A percentile compares a stretch with the other conserved stretches of the same genome.
Evolutionary conservation across 257 asterid genomes (phyloP).

Genomic region (Solanum verrucosum): DNA sequence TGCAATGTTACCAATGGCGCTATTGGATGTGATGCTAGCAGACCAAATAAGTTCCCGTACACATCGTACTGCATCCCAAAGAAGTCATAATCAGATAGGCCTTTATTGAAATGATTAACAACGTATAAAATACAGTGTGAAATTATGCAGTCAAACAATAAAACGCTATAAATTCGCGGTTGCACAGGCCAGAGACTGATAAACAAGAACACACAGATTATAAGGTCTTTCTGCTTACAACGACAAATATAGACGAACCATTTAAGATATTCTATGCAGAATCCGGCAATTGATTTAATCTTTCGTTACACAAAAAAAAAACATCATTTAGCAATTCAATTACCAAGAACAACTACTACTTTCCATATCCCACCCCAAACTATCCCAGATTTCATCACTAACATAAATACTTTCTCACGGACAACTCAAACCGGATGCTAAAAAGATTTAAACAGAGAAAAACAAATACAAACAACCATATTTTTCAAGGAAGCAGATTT

Average conservation of each 20-base stretch:
- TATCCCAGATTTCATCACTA: background rate
- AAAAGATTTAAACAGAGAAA: background rate
- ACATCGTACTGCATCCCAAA: conserved; percentile 47
- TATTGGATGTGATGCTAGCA: conserved; percentile 67
- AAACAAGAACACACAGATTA: background rate
- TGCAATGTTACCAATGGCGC: conserved; percentile 73
- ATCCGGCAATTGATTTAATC: background rate
- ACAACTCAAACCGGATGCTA: background rate
- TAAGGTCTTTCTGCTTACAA: background rate
- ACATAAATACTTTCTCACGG: background rate
- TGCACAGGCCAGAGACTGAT: background rate
- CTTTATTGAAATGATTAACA: background rate
- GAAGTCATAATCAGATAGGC: conserved; percentile 8
- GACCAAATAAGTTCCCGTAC: conserved; percentile 65
- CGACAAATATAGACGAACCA: background rate
- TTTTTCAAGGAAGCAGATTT: background rate
- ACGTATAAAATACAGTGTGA: background rate
- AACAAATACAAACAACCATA: background rate
- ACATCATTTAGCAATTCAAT: background rate
- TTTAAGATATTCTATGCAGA: background rate
- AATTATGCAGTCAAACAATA: background rate
- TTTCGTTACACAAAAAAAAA: background rate
- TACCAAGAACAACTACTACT: background rate
- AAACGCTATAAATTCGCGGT: background rate
- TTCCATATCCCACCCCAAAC: background rate